phyloP scores from a whole-genome alignment of 2,329 filamentous ascomycete species.

The Calycina herbarum region DNA sequence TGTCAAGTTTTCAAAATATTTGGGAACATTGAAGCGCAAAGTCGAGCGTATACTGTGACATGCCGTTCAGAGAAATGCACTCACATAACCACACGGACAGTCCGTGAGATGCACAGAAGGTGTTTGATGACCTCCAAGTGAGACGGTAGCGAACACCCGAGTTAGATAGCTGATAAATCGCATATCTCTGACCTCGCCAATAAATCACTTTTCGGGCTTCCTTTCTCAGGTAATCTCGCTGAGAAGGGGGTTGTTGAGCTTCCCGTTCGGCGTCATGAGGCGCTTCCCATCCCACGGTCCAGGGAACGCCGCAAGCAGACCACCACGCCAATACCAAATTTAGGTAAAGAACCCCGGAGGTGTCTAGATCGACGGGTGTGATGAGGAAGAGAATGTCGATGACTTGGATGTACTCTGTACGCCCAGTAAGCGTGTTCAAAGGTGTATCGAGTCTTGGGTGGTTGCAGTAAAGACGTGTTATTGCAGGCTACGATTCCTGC shows the following conservation, averaged over 20 bases:
- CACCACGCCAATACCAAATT: background rate
- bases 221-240: background rate
- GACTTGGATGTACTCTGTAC: conserved; percentile 17
- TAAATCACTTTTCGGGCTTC: background rate
- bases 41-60: conserved; percentile 7
- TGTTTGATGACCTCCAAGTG: conserved; percentile 27
- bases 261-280: conserved; percentile 11
- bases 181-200: background rate
- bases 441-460: conserved; percentile 8
- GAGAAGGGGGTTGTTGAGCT: background rate
- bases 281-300: conserved; percentile 8
- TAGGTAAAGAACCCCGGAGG: conserved; percentile 1
- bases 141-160: conserved; percentile 20
- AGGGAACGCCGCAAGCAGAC: background rate
- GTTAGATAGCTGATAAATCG: background rate
- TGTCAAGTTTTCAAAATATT: background rate
- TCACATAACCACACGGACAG: conserved; percentile 7
- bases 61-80: conserved; percentile 5
- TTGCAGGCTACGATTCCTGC: background rate
- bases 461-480: conserved; percentile 12
- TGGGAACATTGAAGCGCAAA: background rate
- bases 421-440: conserved; percentile 13
- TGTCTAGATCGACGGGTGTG: conserved; percentile 19
- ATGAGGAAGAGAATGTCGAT: conserved; percentile 16
- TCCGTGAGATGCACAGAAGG: conserved; percentile 12